Conservation (phyloP, 768 basidiomycete species). For the Boletales sp. region DNA sequence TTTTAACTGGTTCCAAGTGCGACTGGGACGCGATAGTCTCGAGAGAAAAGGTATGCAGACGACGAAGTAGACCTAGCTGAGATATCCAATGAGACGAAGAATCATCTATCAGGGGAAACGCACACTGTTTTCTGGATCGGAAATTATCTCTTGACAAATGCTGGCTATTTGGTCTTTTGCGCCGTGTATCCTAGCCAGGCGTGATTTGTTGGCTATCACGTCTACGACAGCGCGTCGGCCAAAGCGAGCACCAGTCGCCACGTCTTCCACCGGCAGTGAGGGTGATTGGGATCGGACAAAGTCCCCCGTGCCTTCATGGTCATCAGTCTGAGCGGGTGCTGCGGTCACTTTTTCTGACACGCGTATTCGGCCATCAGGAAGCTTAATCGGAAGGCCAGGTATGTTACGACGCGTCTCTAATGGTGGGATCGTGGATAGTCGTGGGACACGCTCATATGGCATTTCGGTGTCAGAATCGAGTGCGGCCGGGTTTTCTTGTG, state of each 20-base stretch:
- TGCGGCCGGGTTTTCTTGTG: constrained; percentile 5
- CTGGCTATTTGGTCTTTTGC: constrained; percentile 94
- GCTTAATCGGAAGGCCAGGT: constrained; percentile 79
- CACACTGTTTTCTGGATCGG: constrained; percentile 94
- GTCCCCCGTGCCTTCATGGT: constrained; percentile 34
- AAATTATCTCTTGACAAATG: constrained; percentile 90
- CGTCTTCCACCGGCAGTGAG: constrained; percentile 52
- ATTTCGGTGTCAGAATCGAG: constrained; percentile 62
- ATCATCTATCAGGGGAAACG: constrained; percentile 26
- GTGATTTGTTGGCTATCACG: constrained; percentile 63
- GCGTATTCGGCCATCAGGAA: constrained; percentile 75
- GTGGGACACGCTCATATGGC: constrained; percentile 65
- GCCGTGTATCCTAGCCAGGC: constrained; percentile 60
- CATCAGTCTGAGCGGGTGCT: constrained; percentile 18
- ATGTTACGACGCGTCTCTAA: constrained; percentile 48
- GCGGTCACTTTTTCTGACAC: constrained; percentile 40
- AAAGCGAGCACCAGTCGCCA: constrained; percentile 81
- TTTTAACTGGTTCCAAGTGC: constrained; percentile 65
- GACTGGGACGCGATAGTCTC: constrained; percentile 66
- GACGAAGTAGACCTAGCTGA: constrained; percentile 84
- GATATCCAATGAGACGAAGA: constrained; percentile 12
- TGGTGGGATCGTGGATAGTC: constrained; percentile 47
- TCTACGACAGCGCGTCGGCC: constrained; percentile 79
- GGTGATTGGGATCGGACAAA: constrained; percentile 30
- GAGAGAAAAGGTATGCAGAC: constrained; percentile 86